Percentiles rank a stretch among this genome's conserved stretches.
phyloP scores from a whole-genome alignment of 495 filamentous ascomycete species.

The Tuber brumale region DNA sequence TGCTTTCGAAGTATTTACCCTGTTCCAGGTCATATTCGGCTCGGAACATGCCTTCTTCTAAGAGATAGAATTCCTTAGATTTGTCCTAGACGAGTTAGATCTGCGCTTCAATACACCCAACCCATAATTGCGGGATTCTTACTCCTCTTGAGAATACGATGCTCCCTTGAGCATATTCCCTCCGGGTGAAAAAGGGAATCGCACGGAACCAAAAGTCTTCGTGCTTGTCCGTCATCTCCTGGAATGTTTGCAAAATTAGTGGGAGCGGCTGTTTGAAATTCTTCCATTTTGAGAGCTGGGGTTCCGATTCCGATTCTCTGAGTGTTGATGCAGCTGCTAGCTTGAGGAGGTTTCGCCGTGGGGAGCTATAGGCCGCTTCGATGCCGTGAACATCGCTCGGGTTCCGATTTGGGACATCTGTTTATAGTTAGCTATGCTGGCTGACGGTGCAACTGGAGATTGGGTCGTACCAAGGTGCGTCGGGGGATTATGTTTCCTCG shows the following conservation, averaged over 20 bases:
- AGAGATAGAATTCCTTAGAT: conserved; percentile 72
- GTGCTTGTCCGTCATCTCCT: conserved; percentile 69
- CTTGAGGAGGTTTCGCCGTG: conserved; percentile 68
- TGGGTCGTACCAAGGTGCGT: conserved; percentile 24
- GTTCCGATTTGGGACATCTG: conserved; percentile 38
- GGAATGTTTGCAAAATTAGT: conserved; percentile 86
- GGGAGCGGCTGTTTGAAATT: conserved; percentile 81
- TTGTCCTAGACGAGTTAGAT: conserved; percentile 35
- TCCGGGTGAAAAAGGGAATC: conserved; percentile 62
- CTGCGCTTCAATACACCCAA: conserved; percentile 16
- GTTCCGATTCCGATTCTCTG: conserved; percentile 49
- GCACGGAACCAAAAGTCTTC: conserved; percentile 92
- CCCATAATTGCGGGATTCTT: conserved; percentile 12
- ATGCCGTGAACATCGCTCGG: conserved; percentile 41
- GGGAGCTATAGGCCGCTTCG: conserved; percentile 62
- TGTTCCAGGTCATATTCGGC: conserved; percentile 86
- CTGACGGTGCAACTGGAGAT: not conserved
- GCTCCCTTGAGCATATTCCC: conserved; percentile 59
- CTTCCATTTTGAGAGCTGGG: conserved; percentile 60
- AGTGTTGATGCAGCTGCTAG: conserved; percentile 69
- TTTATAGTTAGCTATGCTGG: conserved; percentile 9
- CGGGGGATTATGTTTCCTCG: not conserved
- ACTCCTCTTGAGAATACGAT: conserved; percentile 70
- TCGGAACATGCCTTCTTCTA: conserved; percentile 80
- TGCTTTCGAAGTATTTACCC: conserved; percentile 79